phyloP scores from a whole-genome alignment of 1,139 yeast genomes.

The Sugiyamaella sp. region DNA sequence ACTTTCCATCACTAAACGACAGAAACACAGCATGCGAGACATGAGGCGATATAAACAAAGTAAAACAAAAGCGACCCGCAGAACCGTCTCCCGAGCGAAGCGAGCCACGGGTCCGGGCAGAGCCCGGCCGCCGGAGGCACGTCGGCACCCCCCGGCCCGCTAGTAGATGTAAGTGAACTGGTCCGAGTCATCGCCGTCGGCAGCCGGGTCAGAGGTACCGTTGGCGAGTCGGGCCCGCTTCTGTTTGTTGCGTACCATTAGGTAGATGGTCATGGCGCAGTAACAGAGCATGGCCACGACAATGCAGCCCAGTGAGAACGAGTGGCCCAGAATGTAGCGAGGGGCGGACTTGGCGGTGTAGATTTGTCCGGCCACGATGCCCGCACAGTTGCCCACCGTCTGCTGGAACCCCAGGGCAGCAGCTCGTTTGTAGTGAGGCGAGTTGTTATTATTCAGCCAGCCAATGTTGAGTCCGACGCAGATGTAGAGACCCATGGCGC shows the following conservation, averaged over 20 bases:
- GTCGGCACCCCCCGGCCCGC: too few species aligned
- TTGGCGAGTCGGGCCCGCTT: constrained; percentile 14
- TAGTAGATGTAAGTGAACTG: constrained; percentile 23
- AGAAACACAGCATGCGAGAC: too few species aligned
- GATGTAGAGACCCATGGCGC: constrained; percentile 46
- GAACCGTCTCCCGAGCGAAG: too few species aligned
- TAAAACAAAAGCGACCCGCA: too few species aligned
- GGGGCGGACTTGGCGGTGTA: constrained; percentile 39
- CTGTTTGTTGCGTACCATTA: constrained; percentile 16
- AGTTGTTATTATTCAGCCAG: constrained; percentile 48
- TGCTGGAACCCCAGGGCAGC: constrained; percentile 48
- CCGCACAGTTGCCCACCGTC: constrained; percentile 49
- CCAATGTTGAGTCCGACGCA: constrained; percentile 46
- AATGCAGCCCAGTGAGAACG: constrained; percentile 45
- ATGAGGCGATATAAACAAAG: too few species aligned
- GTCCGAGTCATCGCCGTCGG: constrained; percentile 26
- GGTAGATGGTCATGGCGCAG: constrained; percentile 12
- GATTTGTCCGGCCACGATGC: constrained; percentile 49
- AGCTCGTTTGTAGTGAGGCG: constrained; percentile 49
- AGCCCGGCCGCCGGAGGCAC: too few species aligned
- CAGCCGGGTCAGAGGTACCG: constrained; percentile 19
- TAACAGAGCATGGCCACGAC: constrained; percentile 25
- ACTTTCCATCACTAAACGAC: too few species aligned
- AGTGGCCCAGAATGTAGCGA: constrained; percentile 46
- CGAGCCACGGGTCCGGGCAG: too few species aligned